Base-by-base conservation (phyloP, 164 flowering plant species). In the Litsea cubeba region DNA sequence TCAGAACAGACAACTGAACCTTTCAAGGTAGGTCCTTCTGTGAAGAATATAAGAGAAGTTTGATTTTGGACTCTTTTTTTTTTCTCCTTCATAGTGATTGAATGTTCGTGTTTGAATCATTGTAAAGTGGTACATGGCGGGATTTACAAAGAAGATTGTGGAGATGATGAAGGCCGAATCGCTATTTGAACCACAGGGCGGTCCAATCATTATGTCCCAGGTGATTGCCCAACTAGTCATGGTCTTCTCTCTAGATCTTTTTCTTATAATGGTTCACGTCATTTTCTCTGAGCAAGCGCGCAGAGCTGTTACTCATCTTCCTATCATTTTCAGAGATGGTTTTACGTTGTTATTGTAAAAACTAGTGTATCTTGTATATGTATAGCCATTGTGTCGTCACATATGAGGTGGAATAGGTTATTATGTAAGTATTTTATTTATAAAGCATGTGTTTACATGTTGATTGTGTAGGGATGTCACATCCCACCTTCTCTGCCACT, bases 151-250 rank as follows among this genome's bases (percentile, higher is more conserved):
- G n/a, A 11, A 35, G 24, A 69, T 69, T 20, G 71, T 69, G 71
- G 71, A 69, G 0, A 50, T 23, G 71, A 15, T 69, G 71, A 69
- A 49, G 58, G 25, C 46, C 46, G 71, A 69, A 50, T 35, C 40
- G 46, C 78, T 89, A 0, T 86, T 87, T 74, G 87, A 86, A 24
- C 25, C 86, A 8, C 89, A 88, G 76, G 92, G 92, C 69, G 92
- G 92, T 14, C 92, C 92, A 2, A 87, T 87, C 35, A 83, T 89
- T 40, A 22, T 87, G 3, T 62, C 85, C 7, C 89, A 85, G 86
- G 88, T 87, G 18, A 54, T 54, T 54, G n/a, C 60, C 17, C 17
- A 54, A 54, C 60, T 25, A 50, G 72, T 49, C 10, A 7, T 70
- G 24, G 6, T 54, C 17, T 50, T 15, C 6, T 50, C 7, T 50